Base-by-base conservation (phyloP, 805 yeast species). In the Ogataea pilisensis region DNA sequence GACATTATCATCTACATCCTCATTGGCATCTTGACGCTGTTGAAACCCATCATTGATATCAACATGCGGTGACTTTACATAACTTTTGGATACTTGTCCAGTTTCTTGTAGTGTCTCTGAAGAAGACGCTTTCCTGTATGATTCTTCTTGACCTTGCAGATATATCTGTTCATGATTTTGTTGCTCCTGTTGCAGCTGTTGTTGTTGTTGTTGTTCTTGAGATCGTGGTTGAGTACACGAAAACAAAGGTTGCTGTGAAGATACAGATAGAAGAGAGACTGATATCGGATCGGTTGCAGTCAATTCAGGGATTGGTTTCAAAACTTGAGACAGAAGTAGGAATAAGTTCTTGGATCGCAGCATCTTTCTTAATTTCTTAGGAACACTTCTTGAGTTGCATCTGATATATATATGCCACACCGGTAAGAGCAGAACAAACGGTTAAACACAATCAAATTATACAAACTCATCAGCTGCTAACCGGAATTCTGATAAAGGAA, bases 341-440 rank as follows among this genome's bases (percentile, higher is more conserved):
- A 60, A 46, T 21, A 63, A 37, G 38, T 56, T 53, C 27, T 51
- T 44, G 5, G 65, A 50, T 31, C 58, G 60, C 18, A 63, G 49
- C 67, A 63, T 63, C 2, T 11, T 30, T 25, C 27, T n/a, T 14
- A 13, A 27, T 27, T 9, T 8, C 11, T 27, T n/a, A n/a, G n/a
- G n/a, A n/a, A n/a, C n/a, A n/a, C n/a, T n/a, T n/a, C n/a, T n/a
- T n/a, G n/a, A n/a, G n/a, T n/a, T n/a, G n/a, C n/a, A n/a, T n/a
- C n/a, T n/a, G n/a, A n/a, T n/a, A n/a, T n/a, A n/a, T n/a, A n/a
- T n/a, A n/a, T n/a, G n/a, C n/a, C n/a, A n/a, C n/a, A n/a, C n/a
- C n/a, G n/a, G n/a, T n/a, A n/a, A n/a, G n/a, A n/a, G n/a, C n/a
- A n/a, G n/a, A n/a, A n/a, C n/a, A n/a, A n/a, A n/a, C n/a, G n/a